Percentiles rank a stretch among this genome's conserved stretches.
These are phyloP conservation scores for Catunica adiposa DNA, from an alignment of 2,329 filamentous ascomycete species.

Conservation along the genomic window DNA sequence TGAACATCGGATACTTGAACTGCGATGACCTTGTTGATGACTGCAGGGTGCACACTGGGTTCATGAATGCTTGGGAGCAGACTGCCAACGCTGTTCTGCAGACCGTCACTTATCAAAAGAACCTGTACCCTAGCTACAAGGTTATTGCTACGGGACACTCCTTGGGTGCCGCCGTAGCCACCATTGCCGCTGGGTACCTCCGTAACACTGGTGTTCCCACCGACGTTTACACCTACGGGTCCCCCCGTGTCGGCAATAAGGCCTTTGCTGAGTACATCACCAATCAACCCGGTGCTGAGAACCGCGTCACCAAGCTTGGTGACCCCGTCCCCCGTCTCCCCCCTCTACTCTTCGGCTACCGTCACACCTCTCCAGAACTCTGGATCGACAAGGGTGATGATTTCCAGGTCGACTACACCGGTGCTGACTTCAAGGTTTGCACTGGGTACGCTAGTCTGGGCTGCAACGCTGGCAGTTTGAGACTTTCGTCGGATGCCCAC, in stretches of 20 bases:
- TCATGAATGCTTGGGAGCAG: slow-evolving; percentile 41
- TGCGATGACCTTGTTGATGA: slow-evolving; percentile 23
- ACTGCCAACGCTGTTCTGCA: slow-evolving; percentile 27
- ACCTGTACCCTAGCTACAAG: slow-evolving; percentile 32
- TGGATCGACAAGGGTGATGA: slow-evolving; percentile 32
- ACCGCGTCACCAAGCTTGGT: slow-evolving; percentile 48
- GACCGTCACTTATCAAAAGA: slow-evolving; percentile 28
- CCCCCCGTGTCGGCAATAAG: slow-evolving; percentile 46
- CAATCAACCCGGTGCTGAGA: slow-evolving; percentile 34
- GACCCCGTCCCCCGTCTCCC: slow-evolving; percentile 56
- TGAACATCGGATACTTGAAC: slow-evolving; percentile 25
- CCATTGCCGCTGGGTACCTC: slow-evolving; percentile 40
- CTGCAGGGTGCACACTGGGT: slow-evolving; percentile 42
- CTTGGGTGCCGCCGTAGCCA: slow-evolving; percentile 48
- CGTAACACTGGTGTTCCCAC: slow-evolving; percentile 29
- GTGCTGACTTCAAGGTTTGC: slow-evolving; percentile 30
- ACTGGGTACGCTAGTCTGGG: slow-evolving; percentile 28
- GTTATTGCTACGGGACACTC: slow-evolving; percentile 51
- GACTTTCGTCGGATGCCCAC: slow-evolving; percentile 31
- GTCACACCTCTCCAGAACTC: slow-evolving; percentile 55
- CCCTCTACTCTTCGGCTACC: slow-evolving; percentile 41
- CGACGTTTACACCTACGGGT: slow-evolving; percentile 46
- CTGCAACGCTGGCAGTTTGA: slow-evolving; percentile 35
- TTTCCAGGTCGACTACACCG: slow-evolving; percentile 22
- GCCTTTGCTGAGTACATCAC: slow-evolving; percentile 38